These are phyloP conservation scores for Pestalotiopsis sp. DNA, from an alignment of 2,329 filamentous ascomycete species.

Conservation along the genomic window DNA sequence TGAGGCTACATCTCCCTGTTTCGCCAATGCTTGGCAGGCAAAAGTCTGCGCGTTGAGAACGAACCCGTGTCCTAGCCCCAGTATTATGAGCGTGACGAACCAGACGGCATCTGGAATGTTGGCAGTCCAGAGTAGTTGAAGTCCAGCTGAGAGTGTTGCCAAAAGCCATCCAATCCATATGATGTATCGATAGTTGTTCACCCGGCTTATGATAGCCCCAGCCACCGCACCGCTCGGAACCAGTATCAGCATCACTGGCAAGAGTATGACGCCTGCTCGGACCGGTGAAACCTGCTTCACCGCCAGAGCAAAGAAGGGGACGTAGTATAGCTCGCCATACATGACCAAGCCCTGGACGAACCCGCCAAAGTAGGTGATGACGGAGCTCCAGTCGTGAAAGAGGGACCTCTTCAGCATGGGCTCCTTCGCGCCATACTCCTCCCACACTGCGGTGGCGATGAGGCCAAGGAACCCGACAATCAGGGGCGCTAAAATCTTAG, in stretches of 20 bases:
- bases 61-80: constrained; percentile 23
- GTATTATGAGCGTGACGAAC: constrained; percentile 19
- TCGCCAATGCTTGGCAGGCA: constrained; percentile 23
- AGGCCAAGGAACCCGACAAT: constrained; percentile 16
- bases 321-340: constrained; percentile 18
- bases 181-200: constrained; percentile 15
- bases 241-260: constrained; percentile 15
- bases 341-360: constrained; percentile 18
- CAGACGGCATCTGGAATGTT: constrained; percentile 18
- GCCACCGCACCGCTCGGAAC: constrained; percentile 17
- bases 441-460: constrained; percentile 14
- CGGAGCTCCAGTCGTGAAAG: constrained; percentile 15
- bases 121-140: constrained; percentile 21
- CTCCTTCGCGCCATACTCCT: constrained; percentile 13
- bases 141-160: constrained; percentile 17
- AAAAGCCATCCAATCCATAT: constrained; percentile 17
- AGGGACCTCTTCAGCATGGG: constrained; percentile 15
- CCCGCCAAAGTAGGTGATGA: constrained; percentile 16
- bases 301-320: constrained; percentile 15
- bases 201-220: constrained; percentile 13
- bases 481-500: constrained; percentile 13
- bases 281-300: constrained; percentile 12
- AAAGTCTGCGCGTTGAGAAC: constrained; percentile 27
- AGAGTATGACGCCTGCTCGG: constrained; percentile 12
- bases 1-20: constrained; percentile 11